These are phyloP conservation scores for Lagerstroemia speciosa DNA, from an alignment of 345 rosid species.

Conservation along the genomic window DNA sequence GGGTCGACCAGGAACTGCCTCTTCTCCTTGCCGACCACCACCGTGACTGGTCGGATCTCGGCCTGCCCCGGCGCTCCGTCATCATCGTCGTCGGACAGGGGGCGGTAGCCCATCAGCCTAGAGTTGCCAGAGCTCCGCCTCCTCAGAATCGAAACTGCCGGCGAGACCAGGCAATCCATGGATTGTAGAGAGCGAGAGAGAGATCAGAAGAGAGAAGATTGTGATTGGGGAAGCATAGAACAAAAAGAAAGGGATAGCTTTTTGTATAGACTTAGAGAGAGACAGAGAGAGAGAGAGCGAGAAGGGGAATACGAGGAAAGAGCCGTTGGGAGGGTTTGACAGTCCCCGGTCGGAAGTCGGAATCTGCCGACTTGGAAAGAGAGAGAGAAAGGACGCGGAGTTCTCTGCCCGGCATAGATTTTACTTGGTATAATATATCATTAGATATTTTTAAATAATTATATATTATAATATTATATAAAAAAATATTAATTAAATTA, in stretches of 20 bases:
- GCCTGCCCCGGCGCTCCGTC: slow-evolving; percentile 13
- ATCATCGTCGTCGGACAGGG: slow-evolving; percentile 4
- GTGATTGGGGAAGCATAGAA: not conserved
- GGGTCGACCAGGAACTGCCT: slow-evolving; percentile 64
- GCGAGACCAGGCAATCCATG: slow-evolving; percentile 67
- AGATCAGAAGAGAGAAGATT: not conserved
- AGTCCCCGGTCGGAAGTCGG: not conserved
- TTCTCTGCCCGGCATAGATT: no score
- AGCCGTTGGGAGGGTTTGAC: not conserved
- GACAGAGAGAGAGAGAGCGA: not conserved
- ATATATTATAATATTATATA: no score
- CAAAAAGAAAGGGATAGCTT: slow-evolving; percentile 1
- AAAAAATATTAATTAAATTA: no score
- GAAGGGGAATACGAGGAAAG: not conserved
- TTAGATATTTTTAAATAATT: no score
- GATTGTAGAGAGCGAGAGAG: not conserved
- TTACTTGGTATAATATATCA: no score
- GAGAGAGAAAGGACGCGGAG: not conserved
- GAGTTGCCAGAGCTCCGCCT: slow-evolving; percentile 25
- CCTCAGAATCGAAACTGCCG: slow-evolving; percentile 30
- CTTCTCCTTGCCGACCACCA: slow-evolving; percentile 79
- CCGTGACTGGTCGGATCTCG: slow-evolving; percentile 27
- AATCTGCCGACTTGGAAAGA: not conserved
- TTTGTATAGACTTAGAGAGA: not conserved
- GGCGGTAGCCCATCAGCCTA: slow-evolving; percentile 30